Percentiles rank a stretch among this genome's conserved stretches.
Evolutionary conservation across 2,329 filamentous ascomycete species (phyloP).

Genomic region (Samsoniella hepiali): DNA sequence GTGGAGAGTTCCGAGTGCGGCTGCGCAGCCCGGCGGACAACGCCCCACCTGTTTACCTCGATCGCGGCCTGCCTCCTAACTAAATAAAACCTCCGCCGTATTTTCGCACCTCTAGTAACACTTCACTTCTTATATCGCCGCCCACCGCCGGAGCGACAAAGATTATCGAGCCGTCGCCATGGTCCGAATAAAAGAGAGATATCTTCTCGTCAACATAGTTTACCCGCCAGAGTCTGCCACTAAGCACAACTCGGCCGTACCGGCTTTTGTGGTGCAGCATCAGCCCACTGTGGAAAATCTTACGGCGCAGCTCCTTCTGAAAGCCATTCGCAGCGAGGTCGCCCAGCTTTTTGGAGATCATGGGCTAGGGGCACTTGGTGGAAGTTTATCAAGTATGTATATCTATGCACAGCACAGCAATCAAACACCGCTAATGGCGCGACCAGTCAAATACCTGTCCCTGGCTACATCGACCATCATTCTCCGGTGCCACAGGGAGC

Average conservation of each 20-base stretch:
- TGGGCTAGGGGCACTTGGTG: conserved; percentile 71
- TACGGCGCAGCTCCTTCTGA: conserved; percentile 61
- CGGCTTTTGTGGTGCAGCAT: conserved; percentile 70
- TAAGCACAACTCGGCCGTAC: conserved; percentile 36
- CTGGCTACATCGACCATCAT: conserved; percentile 93
- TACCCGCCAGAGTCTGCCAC: conserved; percentile 62
- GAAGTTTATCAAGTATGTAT: conserved; percentile 61
- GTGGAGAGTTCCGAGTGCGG: conserved; percentile 1
- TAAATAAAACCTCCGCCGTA: neutral
- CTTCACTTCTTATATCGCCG: neutral
- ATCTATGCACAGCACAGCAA: neutral
- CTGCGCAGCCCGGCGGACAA: neutral
- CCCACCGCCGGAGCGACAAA: fast-evolving
- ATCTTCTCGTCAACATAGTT: conserved; percentile 89
- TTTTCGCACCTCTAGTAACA: neutral
- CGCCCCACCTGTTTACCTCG: conserved; percentile 1
- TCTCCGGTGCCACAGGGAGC: conserved; percentile 73
- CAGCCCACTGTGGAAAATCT: conserved; percentile 73
- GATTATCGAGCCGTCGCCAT: conserved; percentile 46
- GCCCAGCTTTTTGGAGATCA: conserved; percentile 81
- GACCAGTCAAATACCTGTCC: conserved; percentile 84
- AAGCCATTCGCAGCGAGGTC: conserved; percentile 68
- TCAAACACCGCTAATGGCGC: neutral
- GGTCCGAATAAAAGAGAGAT: conserved; percentile 96
- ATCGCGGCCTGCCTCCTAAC: neutral